Percentiles rank a stretch among this genome's conserved stretches.
Conservation (phyloP, 2,329 filamentous ascomycete species). For the Clonostachys rhizophaga region DNA sequence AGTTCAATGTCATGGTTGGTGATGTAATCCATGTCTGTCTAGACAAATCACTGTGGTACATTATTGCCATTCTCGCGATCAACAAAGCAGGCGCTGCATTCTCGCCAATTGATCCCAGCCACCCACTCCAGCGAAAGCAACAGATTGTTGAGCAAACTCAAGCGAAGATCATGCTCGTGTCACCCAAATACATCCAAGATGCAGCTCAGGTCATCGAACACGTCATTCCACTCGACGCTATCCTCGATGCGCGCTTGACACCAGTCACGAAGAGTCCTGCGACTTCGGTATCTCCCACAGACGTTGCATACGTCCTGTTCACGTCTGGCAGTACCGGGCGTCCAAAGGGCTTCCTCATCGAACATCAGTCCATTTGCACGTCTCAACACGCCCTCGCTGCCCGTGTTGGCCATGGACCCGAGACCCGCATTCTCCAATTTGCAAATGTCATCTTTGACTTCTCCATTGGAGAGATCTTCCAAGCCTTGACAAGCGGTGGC, state of each 20-base stretch:
- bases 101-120: constrained; percentile 15
- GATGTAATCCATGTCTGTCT: constrained; percentile 6
- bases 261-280: too few species aligned
- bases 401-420: too few species aligned
- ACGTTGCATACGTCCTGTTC: constrained; percentile 13
- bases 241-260: too few species aligned
- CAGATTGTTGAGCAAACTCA: constrained; percentile 4
- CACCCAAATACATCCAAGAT: background rate
- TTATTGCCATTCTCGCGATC: constrained; percentile 13
- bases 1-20: constrained; percentile 16
- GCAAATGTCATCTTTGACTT: constrained; percentile 46
- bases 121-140: constrained; percentile 2
- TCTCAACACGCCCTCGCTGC: too few species aligned
- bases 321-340: constrained; percentile 18
- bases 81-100: constrained; percentile 15
- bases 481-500: constrained; percentile 9
- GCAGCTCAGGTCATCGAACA: background rate
- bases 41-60: constrained; percentile 13
- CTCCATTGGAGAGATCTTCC: constrained; percentile 23
- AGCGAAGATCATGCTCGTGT: constrained; percentile 5
- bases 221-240: too few species aligned
- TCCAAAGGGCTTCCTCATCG: constrained; percentile 17
- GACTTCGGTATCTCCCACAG: background rate
- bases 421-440: constrained; percentile 50
- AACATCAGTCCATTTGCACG: constrained; percentile 49